phyloP scores from a whole-genome alignment of 345 rosid species.

The Arabidopsis arenosa region DNA sequence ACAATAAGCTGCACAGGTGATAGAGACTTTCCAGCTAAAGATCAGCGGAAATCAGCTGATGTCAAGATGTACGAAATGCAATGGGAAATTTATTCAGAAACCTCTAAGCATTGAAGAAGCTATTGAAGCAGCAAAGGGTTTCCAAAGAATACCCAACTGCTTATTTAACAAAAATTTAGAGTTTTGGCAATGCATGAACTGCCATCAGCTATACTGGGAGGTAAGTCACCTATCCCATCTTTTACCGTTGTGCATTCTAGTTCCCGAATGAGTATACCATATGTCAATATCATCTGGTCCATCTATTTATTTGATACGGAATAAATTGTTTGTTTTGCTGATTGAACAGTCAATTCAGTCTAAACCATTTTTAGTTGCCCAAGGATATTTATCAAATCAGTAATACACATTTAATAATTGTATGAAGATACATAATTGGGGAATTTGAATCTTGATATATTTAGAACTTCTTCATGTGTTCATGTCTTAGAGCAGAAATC shows the following conservation, averaged over 20 bases:
- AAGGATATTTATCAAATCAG: not conserved
- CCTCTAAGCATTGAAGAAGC: conserved; percentile 85
- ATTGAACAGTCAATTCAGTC: not conserved
- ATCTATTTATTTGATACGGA: not conserved
- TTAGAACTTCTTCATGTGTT: not conserved
- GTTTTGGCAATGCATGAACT: conserved; percentile 98
- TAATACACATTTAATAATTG: not conserved
- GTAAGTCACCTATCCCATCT: conserved; percentile 45
- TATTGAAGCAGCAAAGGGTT: conserved; percentile 89
- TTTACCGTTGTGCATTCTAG: conserved; percentile 1
- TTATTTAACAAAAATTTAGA: conserved; percentile 81
- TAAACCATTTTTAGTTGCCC: not conserved
- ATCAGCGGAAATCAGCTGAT: conserved; percentile 77
- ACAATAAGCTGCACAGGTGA: conserved; percentile 57
- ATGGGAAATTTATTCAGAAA: conserved; percentile 87
- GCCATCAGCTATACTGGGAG: conserved; percentile 98
- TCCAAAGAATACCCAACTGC: conserved; percentile 88
- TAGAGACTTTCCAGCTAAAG: conserved; percentile 68
- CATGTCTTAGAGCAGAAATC: conserved; percentile 8
- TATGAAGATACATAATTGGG: not conserved
- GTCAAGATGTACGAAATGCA: conserved; percentile 97
- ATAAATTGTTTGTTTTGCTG: not conserved
- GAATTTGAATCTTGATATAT: not conserved
- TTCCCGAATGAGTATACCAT: conserved; percentile 7
- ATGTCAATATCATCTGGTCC: conserved; percentile 2